Percentiles rank a stretch among this genome's conserved stretches.
These are phyloP conservation scores for Exophiala mesophila DNA, from an alignment of 2,329 filamentous ascomycete genomes.

Conservation along the genomic window DNA sequence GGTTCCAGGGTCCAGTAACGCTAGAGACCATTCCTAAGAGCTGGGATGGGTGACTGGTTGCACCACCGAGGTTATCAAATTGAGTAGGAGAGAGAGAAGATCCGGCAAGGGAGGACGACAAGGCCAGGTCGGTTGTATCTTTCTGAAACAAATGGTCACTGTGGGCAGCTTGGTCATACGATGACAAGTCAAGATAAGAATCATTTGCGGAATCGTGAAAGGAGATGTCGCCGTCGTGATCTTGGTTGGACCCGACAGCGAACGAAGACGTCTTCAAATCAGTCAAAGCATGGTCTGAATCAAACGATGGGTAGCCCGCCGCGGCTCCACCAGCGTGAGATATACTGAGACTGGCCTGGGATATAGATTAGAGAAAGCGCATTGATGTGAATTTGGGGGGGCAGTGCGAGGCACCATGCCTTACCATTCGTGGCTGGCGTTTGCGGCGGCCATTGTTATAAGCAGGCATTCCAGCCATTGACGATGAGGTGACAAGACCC, in stretches of 20 bases:
- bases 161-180: background rate
- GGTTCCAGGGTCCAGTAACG: conserved; percentile 12
- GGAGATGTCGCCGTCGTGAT: conserved; percentile 7
- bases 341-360: conserved; percentile 13
- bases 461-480: background rate
- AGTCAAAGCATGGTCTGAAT: conserved; percentile 15
- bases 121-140: conserved; percentile 9
- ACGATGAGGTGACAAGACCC: too few relatives aligned
- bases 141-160: conserved; percentile 3
- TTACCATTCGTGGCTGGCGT: conserved; percentile 3
- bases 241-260: conserved; percentile 9
- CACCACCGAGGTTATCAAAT: too few relatives aligned
- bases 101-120: conserved; percentile 4
- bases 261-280: conserved; percentile 14
- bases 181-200: conserved; percentile 4
- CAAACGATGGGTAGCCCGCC: conserved; percentile 11
- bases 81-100: too few relatives aligned
- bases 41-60: conserved; percentile 9
- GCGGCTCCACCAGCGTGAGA: conserved; percentile 17
- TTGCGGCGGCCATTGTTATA: background rate
- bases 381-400: conserved; percentile 1
- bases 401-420: conserved; percentile 17
- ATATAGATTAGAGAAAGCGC: conserved; percentile 10
- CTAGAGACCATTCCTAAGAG: background rate
- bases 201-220: conserved; percentile 6